Conservation (phyloP, 208 protist genomes). For the Wallacemonas collosoma region DNA sequence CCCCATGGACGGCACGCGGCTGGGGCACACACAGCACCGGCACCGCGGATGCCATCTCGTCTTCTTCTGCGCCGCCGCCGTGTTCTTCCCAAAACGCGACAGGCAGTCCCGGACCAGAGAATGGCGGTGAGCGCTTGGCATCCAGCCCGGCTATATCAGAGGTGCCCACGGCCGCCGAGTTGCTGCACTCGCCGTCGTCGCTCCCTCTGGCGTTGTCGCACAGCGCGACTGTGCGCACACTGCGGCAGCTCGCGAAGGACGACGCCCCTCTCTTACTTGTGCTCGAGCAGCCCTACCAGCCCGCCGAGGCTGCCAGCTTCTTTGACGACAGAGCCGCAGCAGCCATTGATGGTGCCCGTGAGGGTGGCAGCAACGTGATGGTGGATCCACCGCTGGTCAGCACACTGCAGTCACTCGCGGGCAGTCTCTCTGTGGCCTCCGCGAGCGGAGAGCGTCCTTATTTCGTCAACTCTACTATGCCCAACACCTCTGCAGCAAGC, state of each 20-base stretch:
- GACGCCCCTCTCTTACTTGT: slow-evolving; percentile 18
- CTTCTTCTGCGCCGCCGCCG: too few relatives aligned
- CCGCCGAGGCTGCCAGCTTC: background rate
- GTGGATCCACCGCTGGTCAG: background rate
- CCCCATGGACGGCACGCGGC: background rate
- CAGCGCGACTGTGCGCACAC: background rate
- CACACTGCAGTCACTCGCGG: background rate
- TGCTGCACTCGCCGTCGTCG: background rate
- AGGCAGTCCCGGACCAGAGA: slow-evolving; percentile 1
- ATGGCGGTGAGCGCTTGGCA: slow-evolving; percentile 4
- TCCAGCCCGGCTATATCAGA: background rate
- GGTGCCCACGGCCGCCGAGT: background rate
- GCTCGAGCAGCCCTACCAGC: slow-evolving; percentile 14
- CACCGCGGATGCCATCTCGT: background rate
- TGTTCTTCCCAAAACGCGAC: too few relatives aligned
- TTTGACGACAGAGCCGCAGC: slow-evolving; percentile 15
- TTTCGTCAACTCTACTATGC: background rate
- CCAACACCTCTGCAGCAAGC: background rate
- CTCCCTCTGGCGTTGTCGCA: background rate
- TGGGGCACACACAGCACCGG: background rate
- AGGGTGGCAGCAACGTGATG: background rate
- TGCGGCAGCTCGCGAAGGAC: slow-evolving; percentile 15
- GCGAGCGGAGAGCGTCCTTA: background rate
- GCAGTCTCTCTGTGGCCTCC: slow-evolving; percentile 4
- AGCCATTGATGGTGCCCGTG: slow-evolving; percentile 3